Percentiles rank a stretch among this genome's conserved stretches.
phyloP scores from a whole-genome alignment of 805 yeast genomes.

The Maudiozyma turicensis region DNA sequence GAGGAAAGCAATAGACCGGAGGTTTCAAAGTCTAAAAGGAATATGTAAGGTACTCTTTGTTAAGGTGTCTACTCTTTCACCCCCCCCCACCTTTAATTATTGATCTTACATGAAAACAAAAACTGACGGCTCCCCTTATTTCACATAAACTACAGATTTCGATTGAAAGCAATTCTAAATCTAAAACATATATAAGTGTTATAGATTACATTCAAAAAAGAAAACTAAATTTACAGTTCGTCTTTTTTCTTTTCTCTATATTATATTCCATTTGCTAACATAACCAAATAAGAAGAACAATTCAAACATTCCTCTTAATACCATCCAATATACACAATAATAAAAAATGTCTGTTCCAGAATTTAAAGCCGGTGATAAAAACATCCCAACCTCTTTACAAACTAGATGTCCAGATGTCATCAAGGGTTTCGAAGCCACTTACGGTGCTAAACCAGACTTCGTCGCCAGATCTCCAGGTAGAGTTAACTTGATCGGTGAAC shows the following conservation, averaged over 20 bases:
- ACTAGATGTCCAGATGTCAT: conserved; percentile 8
- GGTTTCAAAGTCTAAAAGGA: neutral
- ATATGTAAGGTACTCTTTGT: neutral
- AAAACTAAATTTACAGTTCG: neutral
- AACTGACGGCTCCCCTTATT: neutral
- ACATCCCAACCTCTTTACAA: conserved; percentile 7
- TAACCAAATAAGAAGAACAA: neutral
- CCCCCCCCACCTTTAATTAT: neutral
- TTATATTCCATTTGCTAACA: neutral
- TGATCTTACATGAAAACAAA: neutral
- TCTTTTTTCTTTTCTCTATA: neutral
- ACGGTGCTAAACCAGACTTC: conserved; percentile 32
- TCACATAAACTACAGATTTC: neutral
- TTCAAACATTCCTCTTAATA: neutral
- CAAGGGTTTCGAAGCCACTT: conserved; percentile 16
- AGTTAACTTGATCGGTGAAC: conserved; percentile 68
- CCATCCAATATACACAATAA: neutral
- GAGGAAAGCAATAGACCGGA: neutral
- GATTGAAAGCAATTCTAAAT: neutral
- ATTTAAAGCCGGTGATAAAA: conserved; percentile 3
- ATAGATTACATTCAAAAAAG: neutral
- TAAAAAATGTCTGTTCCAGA: conserved; percentile 12
- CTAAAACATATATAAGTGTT: neutral
- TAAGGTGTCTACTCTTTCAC: neutral
- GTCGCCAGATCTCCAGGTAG: conserved; percentile 64